Base-by-base conservation (phyloP, 2,329 filamentous ascomycete species). In the Aspergillus calidoustus region DNA sequence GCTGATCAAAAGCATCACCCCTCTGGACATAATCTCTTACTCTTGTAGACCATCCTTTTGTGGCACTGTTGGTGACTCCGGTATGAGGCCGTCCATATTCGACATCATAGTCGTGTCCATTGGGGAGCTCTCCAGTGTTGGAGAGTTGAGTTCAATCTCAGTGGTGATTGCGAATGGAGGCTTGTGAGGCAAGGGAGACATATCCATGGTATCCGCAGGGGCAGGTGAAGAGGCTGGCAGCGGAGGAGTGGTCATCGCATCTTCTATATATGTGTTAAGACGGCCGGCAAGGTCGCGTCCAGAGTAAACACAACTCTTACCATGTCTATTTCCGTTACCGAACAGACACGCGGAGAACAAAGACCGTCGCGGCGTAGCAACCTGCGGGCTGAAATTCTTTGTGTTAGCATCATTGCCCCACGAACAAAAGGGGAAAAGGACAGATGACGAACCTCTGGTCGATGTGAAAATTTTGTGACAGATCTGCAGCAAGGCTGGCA, bases 401-500 rank as follows among this genome's bases (percentile, higher is more conserved):
- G 76, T 53, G 76, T 84, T 69, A 84, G 77, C 67, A 66, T 23
- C 63, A 65, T 68, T 67, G 66, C 48, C 63, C n/a, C 31, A 43
- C 41, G 19, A 51, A 60, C 53, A 64, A 71, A 70, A 65, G 64
- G 63, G 41, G 44, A 59, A 68, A 68, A 23, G 4, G 4, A 25
- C 13, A 52, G n/a, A 23, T 17, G 56, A 74, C 85, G 69, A 83
- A 97, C 94, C 93, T 97, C 74, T 90, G 92, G 79, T 97, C 93
- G 76, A 98, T 91, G 75, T 94, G 91, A 76, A 98, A 96, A 82
- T 98, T 99, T 76, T 97, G 93, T 61, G 93, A 97, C 71, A 98
- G 85, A 79, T 99, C 95, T 64, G 93, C 93, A 47, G 93, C 94
- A 69, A 99, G 82, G 73, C 92, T 96, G 56, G 92, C 89, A 41